Evolutionary conservation across 2,329 filamentous ascomycete species (phyloP).

Genomic region (Epichloe festucae): DNA sequence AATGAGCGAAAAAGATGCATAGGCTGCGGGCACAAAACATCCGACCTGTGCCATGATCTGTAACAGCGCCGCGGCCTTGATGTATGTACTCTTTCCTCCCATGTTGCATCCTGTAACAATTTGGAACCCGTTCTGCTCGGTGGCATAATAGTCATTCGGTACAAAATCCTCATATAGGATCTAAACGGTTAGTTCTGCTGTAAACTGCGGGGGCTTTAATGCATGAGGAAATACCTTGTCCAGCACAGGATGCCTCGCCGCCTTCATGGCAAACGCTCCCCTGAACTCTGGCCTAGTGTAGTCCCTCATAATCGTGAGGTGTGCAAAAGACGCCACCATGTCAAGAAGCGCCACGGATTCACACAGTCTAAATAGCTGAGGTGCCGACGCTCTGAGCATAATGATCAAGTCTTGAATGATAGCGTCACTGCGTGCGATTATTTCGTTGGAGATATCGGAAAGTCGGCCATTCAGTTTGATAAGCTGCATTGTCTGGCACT

Average conservation of each 20-base stretch:
- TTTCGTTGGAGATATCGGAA: constrained; percentile 68
- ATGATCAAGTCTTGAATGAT: constrained; percentile 60
- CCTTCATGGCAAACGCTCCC: constrained; percentile 57
- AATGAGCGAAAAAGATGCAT: constrained; percentile 68
- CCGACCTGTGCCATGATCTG: constrained; percentile 91
- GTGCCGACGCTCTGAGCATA: constrained; percentile 58
- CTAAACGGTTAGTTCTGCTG: constrained; percentile 15
- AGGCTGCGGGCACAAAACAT: constrained; percentile 76
- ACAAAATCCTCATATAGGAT: constrained; percentile 57
- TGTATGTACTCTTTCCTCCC: constrained; percentile 96
- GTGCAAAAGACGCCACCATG: constrained; percentile 67
- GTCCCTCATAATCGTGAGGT: constrained; percentile 50
- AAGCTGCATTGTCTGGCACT: constrained; percentile 78
- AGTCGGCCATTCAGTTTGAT: constrained; percentile 72
- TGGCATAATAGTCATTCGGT: constrained; percentile 83
- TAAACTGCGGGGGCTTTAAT: constrained; percentile 4
- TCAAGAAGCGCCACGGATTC: constrained; percentile 80
- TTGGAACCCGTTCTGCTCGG: constrained; percentile 70
- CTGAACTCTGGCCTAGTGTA: constrained; percentile 56
- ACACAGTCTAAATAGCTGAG: constrained; percentile 67
- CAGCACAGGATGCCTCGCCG: constrained; percentile 64
- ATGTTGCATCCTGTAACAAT: constrained; percentile 96
- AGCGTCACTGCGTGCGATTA: constrained; percentile 69
- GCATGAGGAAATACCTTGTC: constrained; percentile 40
- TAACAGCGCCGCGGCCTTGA: constrained; percentile 70